Evolutionary conservation across 805 yeast species (phyloP).

Genomic region (Saitoella complicata): DNA sequence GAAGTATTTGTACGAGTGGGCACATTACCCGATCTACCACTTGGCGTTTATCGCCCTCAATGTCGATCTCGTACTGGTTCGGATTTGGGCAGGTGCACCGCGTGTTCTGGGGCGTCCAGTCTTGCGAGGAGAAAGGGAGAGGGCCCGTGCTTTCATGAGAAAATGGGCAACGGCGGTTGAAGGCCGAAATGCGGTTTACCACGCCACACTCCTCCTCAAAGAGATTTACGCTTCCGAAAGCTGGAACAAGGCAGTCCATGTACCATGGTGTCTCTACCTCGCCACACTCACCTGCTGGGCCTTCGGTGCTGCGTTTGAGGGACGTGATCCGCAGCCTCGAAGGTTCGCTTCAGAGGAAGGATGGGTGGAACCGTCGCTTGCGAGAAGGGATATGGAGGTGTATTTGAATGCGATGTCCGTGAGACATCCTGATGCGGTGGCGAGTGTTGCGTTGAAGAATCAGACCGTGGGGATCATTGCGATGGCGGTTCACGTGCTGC

Average conservation of each 20-base stretch:
- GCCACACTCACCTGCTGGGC: slow-evolving; percentile 19
- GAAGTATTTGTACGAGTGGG: slow-evolving; percentile 13
- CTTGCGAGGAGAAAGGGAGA: slow-evolving; percentile 11
- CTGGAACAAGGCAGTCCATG: slow-evolving; percentile 16
- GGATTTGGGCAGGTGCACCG: slow-evolving; percentile 16
- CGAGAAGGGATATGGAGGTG: no score
- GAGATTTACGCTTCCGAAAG: slow-evolving; percentile 14
- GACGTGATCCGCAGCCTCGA: no score
- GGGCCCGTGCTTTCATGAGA: slow-evolving; percentile 12
- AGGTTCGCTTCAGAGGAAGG: no score
- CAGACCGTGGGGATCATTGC: no score
- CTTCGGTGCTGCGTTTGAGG: slow-evolving; percentile 6
- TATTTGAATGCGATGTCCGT: no score
- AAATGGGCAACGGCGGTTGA: slow-evolving; percentile 17
- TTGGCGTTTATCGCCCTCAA: slow-evolving; percentile 16
- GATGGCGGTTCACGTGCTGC: no score
- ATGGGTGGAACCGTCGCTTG: no score
- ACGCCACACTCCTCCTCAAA: slow-evolving; percentile 16
- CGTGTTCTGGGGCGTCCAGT: slow-evolving; percentile 14
- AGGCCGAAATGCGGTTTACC: slow-evolving; percentile 18
- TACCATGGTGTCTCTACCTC: slow-evolving; percentile 19
- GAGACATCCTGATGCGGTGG: no score
- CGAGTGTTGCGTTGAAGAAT: no score
- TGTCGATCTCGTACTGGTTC: slow-evolving; percentile 15
- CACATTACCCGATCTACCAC: slow-evolving; percentile 18